Base-by-base conservation (phyloP, 306 rosid species). In the Acacia acuminata region DNA sequence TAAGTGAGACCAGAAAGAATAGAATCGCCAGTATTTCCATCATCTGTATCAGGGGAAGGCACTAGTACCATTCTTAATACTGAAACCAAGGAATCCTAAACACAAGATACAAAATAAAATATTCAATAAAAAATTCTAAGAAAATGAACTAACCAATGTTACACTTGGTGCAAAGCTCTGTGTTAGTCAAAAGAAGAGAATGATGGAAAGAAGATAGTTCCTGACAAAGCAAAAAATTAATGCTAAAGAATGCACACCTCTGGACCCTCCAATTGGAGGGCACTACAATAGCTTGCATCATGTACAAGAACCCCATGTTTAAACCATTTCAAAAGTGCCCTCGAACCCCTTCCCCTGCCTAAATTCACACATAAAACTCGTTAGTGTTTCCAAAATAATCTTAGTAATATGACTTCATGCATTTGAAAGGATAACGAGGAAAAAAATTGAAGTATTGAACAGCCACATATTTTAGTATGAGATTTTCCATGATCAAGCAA, bases 221-320 rank as follows among this genome's bases (percentile, higher is more conserved):
- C 55, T 19, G 15, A 19, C 25, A 45, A n/a, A 47, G 44, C 34
- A 66, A 76, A 40, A 45, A 20, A 27, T 8, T 10, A 15, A 73
- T 10, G 12, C 27, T 68, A 50, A 43, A 53, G 32, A 80, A 64
- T 65, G 77, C 27, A 65, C 77, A 88, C 98, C 97, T 91, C 91
- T 15, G 91, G 89, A 86, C 98, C 98, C 88, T 91, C 98, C 90
- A 94, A 86, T 73, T 93, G 95, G 44, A 94, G 56, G 51, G 97
- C 92, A 84, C 79, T 79, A 76, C 79, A 78, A 84, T 94, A 94
- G 85, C 95, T 94, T 20, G 97, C 92, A 82, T 94, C 97, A 79
- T 94, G 97, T 65, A 90, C 69, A 8, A 94, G 87, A 83, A 84
- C 88, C 69, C 90, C 93, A 24, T 90, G 80, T 82, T 85, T 90